Base-by-base conservation (phyloP, 257 asterid species). In the Apocynum venetum region DNA sequence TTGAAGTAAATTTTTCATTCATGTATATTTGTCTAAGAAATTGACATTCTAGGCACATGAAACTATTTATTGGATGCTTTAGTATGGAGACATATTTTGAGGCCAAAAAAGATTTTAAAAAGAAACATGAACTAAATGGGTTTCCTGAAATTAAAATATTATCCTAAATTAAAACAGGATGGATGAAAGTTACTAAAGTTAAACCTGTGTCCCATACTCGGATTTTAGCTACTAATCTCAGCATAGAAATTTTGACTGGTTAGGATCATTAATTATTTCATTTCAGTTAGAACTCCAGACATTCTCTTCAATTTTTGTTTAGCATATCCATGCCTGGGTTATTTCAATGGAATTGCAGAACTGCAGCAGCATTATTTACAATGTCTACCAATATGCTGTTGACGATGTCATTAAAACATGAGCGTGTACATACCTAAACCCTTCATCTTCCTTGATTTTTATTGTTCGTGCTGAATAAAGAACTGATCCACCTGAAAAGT, bases 401-500 rank as follows among this genome's bases (percentile, higher is more conserved):
- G 57, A 51, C 71, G 66, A 74, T 43, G 6, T 53, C 41, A 57
- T 56, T 57, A n/a, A 59, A 66, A 70, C 10, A 17, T 67, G 41
- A 35, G 68, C 13, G 74, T 65, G 68, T 71, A 76, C 67, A 71
- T 82, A 91, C 98, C 96, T 92, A 80, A 86, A 89, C 53, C 97
- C 96, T 79, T 91, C 98, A 8, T 91, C 98, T 82, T 91, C 98
- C 87, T 91, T 95, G 64, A 92, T 88, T 83, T 91, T 95, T 79
- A 95, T 85, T 43, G 90, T 79, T 71, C 93, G 91, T 38, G 94
- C 98, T 53, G 96, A 85, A 83, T 86, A 95, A 77, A 95, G 79
- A 70, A 86, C 86, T n/a, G 96, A 73, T 53, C 95, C 92, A 82
- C 82, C 98, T 94, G 89, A 80, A 43, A 74, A 67, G 38, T 67